phyloP scores from a whole-genome alignment of 495 filamentous ascomycete species.

The Penicillium coffeae region DNA sequence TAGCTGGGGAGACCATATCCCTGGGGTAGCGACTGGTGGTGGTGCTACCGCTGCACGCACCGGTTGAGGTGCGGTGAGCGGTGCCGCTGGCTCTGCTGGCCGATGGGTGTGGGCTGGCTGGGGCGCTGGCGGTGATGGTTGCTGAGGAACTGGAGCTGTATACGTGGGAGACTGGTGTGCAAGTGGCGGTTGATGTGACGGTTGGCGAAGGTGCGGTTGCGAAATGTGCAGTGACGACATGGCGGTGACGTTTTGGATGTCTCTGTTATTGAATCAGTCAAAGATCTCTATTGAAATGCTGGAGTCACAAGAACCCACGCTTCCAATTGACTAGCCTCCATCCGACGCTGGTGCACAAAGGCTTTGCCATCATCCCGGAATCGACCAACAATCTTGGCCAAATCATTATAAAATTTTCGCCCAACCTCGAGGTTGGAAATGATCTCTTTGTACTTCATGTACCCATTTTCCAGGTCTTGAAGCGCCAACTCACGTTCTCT shows the following conservation, averaged over 20 bases:
- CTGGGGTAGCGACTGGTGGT: conserved; percentile 47
- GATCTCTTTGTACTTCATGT: conserved; percentile 92
- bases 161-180: conserved; percentile 16
- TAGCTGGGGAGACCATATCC: conserved; percentile 76
- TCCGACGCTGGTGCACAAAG: conserved; percentile 74
- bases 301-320: conserved; percentile 32
- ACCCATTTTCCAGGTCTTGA: conserved; percentile 87
- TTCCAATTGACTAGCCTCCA: conserved; percentile 77
- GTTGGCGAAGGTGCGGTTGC: conserved; percentile 35
- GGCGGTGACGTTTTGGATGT: conserved; percentile 54
- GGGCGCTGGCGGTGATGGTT: conserved; percentile 25
- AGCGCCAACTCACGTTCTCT: conserved; percentile 80
- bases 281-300: background rate
- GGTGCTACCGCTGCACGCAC: conserved; percentile 51
- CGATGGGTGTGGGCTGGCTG: conserved; percentile 12
- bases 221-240: conserved; percentile 60
- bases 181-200: conserved; percentile 21
- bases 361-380: conserved; percentile 73
- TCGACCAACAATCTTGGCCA: conserved; percentile 74
- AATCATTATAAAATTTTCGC: conserved; percentile 94
- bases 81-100: conserved; percentile 22
- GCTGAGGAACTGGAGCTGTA: conserved; percentile 18
- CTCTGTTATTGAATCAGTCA: conserved; percentile 36
- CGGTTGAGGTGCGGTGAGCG: conserved; percentile 53
- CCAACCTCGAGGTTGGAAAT: conserved; percentile 84